A percentile compares a stretch with the other conserved stretches of the same genome.
These are phyloP conservation scores for Ophiocordyceps camponoti-floridani DNA, from an alignment of 2,329 filamentous ascomycete genomes.

Conservation along the genomic window DNA sequence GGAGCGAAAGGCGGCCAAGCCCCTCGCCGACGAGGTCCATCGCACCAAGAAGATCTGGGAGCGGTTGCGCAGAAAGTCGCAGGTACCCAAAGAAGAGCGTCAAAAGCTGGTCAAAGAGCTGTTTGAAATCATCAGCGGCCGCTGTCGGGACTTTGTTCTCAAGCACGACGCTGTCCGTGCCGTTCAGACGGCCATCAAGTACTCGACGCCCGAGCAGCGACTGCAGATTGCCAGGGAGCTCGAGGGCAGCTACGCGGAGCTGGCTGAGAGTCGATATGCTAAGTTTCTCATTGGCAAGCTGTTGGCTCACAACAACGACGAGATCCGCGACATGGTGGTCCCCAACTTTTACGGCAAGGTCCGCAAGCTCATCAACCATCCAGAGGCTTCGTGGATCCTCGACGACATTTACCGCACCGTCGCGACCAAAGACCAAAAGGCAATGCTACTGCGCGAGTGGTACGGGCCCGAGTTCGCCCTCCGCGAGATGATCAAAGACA, in stretches of 20 bases:
- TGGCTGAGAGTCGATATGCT: conserved; percentile 90
- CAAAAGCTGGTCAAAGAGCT: conserved; percentile 76
- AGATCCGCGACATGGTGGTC: conserved; percentile 76
- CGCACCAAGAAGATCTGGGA: conserved; percentile 97
- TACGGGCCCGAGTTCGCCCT: conserved; percentile 88
- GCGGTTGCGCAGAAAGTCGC: conserved; percentile 76
- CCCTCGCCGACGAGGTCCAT: conserved; percentile 74
- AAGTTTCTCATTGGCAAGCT: conserved; percentile 96
- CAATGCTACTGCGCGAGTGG: conserved; percentile 77
- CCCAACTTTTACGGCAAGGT: conserved; percentile 92
- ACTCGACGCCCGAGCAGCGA: conserved; percentile 69
- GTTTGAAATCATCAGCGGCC: conserved; percentile 77
- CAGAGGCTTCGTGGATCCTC: conserved; percentile 92
- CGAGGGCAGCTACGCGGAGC: conserved; percentile 61
- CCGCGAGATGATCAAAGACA: conserved; percentile 41
- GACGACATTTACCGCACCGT: conserved; percentile 90
- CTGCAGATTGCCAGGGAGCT: conserved; percentile 77
- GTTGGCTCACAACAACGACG: conserved; percentile 75
- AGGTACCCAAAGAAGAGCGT: conserved; percentile 78
- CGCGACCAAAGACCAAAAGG: conserved; percentile 74
- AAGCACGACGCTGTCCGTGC: conserved; percentile 97
- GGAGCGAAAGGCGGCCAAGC: conserved; percentile 84
- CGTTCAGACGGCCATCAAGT: conserved; percentile 93
- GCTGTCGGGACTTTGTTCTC: conserved; percentile 88
- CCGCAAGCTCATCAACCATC: conserved; percentile 83